Conservation (phyloP, 352 stramenopile genomes). For the Phytophthora sp. region DNA sequence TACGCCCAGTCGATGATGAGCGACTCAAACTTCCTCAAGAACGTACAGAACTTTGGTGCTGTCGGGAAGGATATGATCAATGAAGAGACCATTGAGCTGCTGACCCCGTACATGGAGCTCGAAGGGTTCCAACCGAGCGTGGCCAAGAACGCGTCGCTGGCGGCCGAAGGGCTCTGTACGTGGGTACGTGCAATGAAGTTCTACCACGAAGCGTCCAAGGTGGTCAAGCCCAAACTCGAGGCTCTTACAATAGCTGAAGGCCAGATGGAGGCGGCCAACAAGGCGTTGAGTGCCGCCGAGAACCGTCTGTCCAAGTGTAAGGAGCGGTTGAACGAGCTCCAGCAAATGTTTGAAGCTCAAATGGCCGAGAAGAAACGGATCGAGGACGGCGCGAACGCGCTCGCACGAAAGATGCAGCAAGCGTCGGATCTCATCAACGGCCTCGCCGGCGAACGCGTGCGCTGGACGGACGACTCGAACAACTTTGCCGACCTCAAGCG, state of each 20-base stretch:
- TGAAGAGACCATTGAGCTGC: constrained; percentile 98
- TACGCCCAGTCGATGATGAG: constrained; percentile 96
- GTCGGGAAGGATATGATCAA: constrained; percentile 98
- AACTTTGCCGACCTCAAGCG: constrained; percentile 98
- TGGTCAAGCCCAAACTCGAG: constrained; percentile 99
- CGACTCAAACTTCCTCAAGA: constrained; percentile 97
- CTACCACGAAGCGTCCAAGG: constrained; percentile 98
- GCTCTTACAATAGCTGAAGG: constrained; percentile 95
- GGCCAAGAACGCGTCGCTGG: constrained; percentile 96
- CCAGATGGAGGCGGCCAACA: constrained; percentile 98
- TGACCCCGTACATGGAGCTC: constrained; percentile 97
- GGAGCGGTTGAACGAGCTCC: constrained; percentile 93
- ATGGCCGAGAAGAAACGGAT: constrained; percentile 97
- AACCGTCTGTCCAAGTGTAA: constrained; percentile 93
- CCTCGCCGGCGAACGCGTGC: constrained; percentile 94
- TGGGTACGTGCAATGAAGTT: constrained; percentile 99
- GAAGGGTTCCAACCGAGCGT: constrained; percentile 95
- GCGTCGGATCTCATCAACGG: constrained; percentile 97
- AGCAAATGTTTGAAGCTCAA: constrained; percentile 97
- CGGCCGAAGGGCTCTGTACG: constrained; percentile 96
- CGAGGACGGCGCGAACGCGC: constrained; percentile 94
- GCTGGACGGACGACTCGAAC: constrained; percentile 98
- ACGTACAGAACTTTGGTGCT: constrained; percentile 95
- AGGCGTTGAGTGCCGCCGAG: constrained; percentile 94
- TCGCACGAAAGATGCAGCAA: constrained; percentile 98